These are phyloP conservation scores for Rhododendron vialii DNA, from an alignment of 148 eudicot genomes.

Conservation along the genomic window DNA sequence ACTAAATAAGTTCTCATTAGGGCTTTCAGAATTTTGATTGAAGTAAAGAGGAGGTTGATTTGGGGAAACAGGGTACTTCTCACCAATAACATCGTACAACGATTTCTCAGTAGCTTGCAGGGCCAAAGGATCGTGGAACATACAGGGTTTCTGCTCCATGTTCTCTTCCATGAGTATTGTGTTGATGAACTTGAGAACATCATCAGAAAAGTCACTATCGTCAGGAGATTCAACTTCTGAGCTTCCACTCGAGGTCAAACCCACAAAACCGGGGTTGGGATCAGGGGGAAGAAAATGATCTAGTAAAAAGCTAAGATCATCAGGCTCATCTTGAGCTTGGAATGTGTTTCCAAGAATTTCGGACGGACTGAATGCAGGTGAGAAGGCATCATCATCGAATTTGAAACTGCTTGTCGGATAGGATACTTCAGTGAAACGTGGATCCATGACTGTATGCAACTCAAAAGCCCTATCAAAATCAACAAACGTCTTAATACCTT, in stretches of 20 bases:
- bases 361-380: neutral
- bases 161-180: slow-evolving; percentile 50
- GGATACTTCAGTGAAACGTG: slow-evolving; percentile 4
- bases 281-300: slow-evolving; percentile 15
- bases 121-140: slow-evolving; percentile 51
- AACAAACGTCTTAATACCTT: neutral
- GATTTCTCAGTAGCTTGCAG: slow-evolving; percentile 46
- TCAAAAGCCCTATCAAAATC: neutral
- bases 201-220: slow-evolving; percentile 27
- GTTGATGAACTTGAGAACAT: slow-evolving; percentile 33
- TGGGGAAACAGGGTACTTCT: slow-evolving; percentile 31
- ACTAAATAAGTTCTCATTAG: slow-evolving; percentile 32
- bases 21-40: slow-evolving; percentile 34
- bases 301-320: slow-evolving; percentile 12
- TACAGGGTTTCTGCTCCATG: slow-evolving; percentile 42
- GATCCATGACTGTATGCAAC: slow-evolving; percentile 8
- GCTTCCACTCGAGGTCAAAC: slow-evolving; percentile 19
- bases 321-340: neutral
- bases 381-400: neutral
- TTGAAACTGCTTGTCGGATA: neutral
- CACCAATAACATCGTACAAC: slow-evolving; percentile 37
- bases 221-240: slow-evolving; percentile 31
- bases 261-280: slow-evolving; percentile 11
- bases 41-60: slow-evolving; percentile 27
- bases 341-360: neutral